Evolutionary conservation across 2,329 filamentous ascomycete genomes (phyloP).

Genomic region (Trichoderma breve): DNA sequence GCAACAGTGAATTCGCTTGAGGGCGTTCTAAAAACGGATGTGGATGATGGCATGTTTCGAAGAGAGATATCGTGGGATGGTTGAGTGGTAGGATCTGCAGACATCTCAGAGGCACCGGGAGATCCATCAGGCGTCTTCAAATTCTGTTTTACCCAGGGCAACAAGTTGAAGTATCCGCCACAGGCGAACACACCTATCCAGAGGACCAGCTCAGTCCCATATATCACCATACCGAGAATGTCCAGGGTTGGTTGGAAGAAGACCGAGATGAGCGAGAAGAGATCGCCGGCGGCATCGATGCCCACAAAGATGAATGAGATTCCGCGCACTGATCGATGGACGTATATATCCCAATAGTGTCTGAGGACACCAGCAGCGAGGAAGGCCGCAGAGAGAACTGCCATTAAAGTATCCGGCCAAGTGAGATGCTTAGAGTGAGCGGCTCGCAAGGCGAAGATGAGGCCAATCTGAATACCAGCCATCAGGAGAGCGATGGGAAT

Average conservation of each 20-base stretch:
- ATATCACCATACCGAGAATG: conserved; percentile 63
- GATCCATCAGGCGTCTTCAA: background rate
- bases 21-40: conserved; percentile 20
- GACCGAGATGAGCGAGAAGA: conserved; percentile 64
- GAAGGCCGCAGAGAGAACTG: conserved; percentile 60
- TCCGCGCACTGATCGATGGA: conserved; percentile 63
- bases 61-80: conserved; percentile 17
- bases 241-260: conserved; percentile 60
- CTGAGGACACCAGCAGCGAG: conserved; percentile 64
- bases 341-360: conserved; percentile 69
- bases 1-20: conserved; percentile 13
- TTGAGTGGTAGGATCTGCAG: background rate
- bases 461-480: conserved; percentile 55
- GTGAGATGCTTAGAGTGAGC: conserved; percentile 43
- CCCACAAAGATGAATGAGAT: conserved; percentile 71
- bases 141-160: conserved; percentile 52
- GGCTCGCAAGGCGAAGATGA: conserved; percentile 57
- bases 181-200: conserved; percentile 67
- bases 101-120: background rate
- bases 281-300: conserved; percentile 66
- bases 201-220: conserved; percentile 62
- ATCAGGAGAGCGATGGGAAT: conserved; percentile 53
- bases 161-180: conserved; percentile 63
- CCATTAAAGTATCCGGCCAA: conserved; percentile 68
- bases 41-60: conserved; percentile 18